Percentiles rank a stretch among this genome's conserved stretches.
phyloP scores from a whole-genome alignment of 495 filamentous ascomycete species.

The Jackrogersella multiformis region DNA sequence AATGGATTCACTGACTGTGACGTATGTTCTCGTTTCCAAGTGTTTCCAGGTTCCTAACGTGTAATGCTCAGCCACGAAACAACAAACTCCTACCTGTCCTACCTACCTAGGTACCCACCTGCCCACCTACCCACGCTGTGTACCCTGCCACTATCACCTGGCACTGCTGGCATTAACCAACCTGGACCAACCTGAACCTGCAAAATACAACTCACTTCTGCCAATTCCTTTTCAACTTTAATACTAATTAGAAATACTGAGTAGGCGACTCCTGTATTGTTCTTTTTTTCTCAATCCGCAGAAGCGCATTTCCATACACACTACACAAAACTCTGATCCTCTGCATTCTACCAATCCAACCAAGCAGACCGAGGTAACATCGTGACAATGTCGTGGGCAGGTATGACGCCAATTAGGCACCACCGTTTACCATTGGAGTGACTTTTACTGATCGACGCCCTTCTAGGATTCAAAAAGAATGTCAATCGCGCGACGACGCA shows the following conservation, averaged over 20 bases:
- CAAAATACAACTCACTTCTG: conserved; percentile 24
- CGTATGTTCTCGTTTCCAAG: background rate
- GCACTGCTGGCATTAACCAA: too few relatives aligned
- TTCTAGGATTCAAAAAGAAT: conserved; percentile 95
- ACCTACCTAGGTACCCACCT: conserved; percentile 13
- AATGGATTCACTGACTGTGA: background rate
- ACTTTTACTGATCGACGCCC: conserved; percentile 3
- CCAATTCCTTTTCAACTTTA: conserved; percentile 27
- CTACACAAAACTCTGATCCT: background rate
- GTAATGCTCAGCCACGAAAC: conserved; percentile 28
- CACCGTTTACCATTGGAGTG: conserved; percentile 2
- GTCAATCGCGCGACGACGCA: conserved; percentile 98
- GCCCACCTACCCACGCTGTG: conserved; percentile 20
- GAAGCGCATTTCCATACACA: background rate
- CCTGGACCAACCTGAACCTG: conserved; percentile 3
- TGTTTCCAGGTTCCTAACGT: background rate
- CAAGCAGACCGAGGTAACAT: conserved; percentile 19
- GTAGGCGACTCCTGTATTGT: background rate
- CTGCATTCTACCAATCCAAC: background rate
- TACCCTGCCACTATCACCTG: too few relatives aligned
- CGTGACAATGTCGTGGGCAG: conserved; percentile 69
- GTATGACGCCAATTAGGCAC: conserved; percentile 48
- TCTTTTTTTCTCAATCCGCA: background rate
- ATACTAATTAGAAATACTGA: background rate
- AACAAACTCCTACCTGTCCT: background rate